Evolutionary conservation across 1,139 yeast genomes (phyloP).

Genomic region (Hyphopichia fennica): DNA sequence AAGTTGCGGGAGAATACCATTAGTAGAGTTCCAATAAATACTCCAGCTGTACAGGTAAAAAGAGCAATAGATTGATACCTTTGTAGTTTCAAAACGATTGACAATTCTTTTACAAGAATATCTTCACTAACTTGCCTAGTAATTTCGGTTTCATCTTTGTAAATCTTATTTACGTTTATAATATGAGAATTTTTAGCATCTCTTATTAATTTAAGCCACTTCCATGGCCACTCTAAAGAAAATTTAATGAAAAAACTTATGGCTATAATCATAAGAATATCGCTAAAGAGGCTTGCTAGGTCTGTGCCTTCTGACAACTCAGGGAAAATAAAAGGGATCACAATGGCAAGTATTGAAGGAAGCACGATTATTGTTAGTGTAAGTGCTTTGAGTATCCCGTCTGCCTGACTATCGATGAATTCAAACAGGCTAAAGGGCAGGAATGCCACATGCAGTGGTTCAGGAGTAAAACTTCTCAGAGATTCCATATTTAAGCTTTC

Average conservation of each 20-base stretch:
- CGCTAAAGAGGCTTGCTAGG: slow-evolving; percentile 20
- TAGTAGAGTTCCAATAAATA: slow-evolving; percentile 22
- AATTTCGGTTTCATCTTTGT: background rate
- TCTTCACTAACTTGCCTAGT: background rate
- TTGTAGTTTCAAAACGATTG: slow-evolving; percentile 6
- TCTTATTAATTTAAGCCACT: slow-evolving; percentile 28
- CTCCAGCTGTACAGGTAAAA: slow-evolving; percentile 22
- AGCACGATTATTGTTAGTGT: slow-evolving; percentile 1
- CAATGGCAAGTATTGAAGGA: background rate
- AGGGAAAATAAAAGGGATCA: slow-evolving; percentile 1
- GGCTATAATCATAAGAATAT: slow-evolving; percentile 25
- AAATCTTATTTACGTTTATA: background rate
- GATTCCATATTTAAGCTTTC: too few species aligned
- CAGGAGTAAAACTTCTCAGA: too few species aligned
- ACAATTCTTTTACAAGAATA: background rate
- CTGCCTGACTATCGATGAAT: background rate
- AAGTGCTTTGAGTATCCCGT: background rate
- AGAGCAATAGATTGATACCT: slow-evolving; percentile 24
- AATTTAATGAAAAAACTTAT: slow-evolving; percentile 29
- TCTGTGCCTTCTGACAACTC: slow-evolving; percentile 1
- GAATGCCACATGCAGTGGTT: background rate
- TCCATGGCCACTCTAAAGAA: slow-evolving; percentile 39
- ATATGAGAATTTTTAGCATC: slow-evolving; percentile 13
- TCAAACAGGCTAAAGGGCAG: background rate
- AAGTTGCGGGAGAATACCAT: slow-evolving; percentile 27